Conservation (phyloP, 179 eudicot species). For the Silene vulgaris region DNA sequence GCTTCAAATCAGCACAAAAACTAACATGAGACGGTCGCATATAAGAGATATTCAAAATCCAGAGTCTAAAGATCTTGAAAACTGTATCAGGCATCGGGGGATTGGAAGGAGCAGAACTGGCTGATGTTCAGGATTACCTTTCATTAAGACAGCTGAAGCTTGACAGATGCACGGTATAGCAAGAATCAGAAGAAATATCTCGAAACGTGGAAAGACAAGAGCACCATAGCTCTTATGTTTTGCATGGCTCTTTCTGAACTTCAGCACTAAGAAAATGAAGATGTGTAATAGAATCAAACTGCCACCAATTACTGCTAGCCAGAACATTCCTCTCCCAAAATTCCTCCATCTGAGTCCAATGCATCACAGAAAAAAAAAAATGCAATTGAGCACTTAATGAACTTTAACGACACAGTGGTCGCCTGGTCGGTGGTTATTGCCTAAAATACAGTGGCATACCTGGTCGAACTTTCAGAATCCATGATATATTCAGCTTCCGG, state of each 20-base stretch:
- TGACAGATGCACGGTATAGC: slow-evolving; percentile 71
- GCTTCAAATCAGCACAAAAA: slow-evolving; percentile 7
- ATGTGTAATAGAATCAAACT: slow-evolving; percentile 55
- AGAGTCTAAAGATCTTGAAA: background rate
- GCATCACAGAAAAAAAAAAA: slow-evolving; percentile 10
- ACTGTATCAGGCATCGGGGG: no score
- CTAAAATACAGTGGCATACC: slow-evolving; percentile 40
- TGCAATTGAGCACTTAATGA: no score
- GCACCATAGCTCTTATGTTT: slow-evolving; percentile 53
- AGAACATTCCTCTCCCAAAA: slow-evolving; percentile 73
- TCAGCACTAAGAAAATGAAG: slow-evolving; percentile 44
- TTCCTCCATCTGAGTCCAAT: slow-evolving; percentile 61
- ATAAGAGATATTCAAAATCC: background rate
- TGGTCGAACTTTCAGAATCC: slow-evolving; percentile 42
- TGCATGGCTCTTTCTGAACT: slow-evolving; percentile 39
- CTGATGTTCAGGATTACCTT: slow-evolving; percentile 37
- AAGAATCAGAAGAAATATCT: slow-evolving; percentile 68
- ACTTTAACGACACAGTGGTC: background rate
- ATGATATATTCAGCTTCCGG: slow-evolving; percentile 66
- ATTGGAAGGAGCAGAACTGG: no score
- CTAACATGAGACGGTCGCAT: background rate
- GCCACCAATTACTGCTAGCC: slow-evolving; percentile 69
- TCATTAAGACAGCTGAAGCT: slow-evolving; percentile 60
- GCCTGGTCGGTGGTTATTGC: background rate
- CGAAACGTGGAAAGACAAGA: slow-evolving; percentile 74